Evolutionary conservation across 176 grass and related monocot species (phyloP).

Genomic region (Aegilops speltoides): DNA sequence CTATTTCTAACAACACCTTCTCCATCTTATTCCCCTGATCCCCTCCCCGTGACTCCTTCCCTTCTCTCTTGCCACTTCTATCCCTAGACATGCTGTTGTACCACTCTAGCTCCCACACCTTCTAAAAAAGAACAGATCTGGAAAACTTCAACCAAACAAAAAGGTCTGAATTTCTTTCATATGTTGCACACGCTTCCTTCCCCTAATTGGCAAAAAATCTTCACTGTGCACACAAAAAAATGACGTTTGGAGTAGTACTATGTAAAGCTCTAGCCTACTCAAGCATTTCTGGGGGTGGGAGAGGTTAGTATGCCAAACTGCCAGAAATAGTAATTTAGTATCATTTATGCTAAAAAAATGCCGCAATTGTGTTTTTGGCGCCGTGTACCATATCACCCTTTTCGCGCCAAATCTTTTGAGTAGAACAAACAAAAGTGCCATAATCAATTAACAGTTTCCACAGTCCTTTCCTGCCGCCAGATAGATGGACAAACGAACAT

Average conservation of each 20-base stretch:
- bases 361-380: not conserved
- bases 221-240: not conserved
- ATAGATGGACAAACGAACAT: not conserved
- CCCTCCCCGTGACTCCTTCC: not conserved
- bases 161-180: not conserved
- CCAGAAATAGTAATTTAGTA: not conserved
- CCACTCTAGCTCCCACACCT: not conserved
- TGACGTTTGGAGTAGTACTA: not conserved
- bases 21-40: not conserved
- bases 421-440: not conserved
- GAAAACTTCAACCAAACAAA: not conserved
- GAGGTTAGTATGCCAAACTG: not conserved
- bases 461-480: not conserved
- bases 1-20: not conserved
- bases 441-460: not conserved
- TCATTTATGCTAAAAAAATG: not conserved
- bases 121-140: not conserved
- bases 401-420: not conserved
- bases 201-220: not conserved
- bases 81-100: not conserved
- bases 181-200: not conserved
- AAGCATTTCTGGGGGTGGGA: not conserved
- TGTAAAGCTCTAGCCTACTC: conserved; percentile 5
- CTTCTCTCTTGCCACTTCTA: not conserved
- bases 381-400: not conserved